Conservation (phyloP, 2,329 filamentous ascomycete species). For the Aspergillus fischeri region DNA sequence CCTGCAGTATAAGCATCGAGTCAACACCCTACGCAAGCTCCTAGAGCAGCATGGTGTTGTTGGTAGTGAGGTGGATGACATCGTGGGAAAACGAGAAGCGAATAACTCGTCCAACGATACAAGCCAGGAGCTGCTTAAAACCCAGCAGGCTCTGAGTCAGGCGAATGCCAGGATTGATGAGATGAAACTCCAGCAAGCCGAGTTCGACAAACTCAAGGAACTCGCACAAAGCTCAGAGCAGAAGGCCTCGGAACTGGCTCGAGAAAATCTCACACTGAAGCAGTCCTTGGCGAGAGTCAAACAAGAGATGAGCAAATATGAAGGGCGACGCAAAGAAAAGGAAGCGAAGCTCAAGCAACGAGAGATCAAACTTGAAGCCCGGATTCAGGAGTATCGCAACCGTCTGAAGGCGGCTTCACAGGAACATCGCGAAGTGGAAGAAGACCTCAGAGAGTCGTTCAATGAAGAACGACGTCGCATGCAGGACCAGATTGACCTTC, state of each 20-base stretch:
- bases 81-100: slow-evolving; percentile 18
- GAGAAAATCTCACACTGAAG: slow-evolving; percentile 40
- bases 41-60: slow-evolving; percentile 40
- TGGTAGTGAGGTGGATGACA: slow-evolving; percentile 20
- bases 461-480: slow-evolving; percentile 36
- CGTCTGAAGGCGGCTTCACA: slow-evolving; percentile 32
- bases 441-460: slow-evolving; percentile 29
- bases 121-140: slow-evolving; percentile 26
- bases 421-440: slow-evolving; percentile 35
- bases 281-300: slow-evolving; percentile 39
- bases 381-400: slow-evolving; percentile 40
- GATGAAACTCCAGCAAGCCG: slow-evolving; percentile 26
- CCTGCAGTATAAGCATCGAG: slow-evolving; percentile 43
- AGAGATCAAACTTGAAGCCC: slow-evolving; percentile 36
- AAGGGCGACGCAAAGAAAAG: slow-evolving; percentile 40
- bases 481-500: slow-evolving; percentile 35
- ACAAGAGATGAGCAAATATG: slow-evolving; percentile 40
- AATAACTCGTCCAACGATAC: slow-evolving; percentile 14
- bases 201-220: slow-evolving; percentile 32
- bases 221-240: slow-evolving; percentile 37
- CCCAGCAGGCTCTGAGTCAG: slow-evolving; percentile 32
- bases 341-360: slow-evolving; percentile 40
- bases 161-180: slow-evolving; percentile 34
- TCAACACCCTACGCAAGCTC: slow-evolving; percentile 31
- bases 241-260: slow-evolving; percentile 38